Conservation (phyloP, 2,329 filamentous ascomycete genomes). For the Stachybotrys chlorohalonatus region DNA sequence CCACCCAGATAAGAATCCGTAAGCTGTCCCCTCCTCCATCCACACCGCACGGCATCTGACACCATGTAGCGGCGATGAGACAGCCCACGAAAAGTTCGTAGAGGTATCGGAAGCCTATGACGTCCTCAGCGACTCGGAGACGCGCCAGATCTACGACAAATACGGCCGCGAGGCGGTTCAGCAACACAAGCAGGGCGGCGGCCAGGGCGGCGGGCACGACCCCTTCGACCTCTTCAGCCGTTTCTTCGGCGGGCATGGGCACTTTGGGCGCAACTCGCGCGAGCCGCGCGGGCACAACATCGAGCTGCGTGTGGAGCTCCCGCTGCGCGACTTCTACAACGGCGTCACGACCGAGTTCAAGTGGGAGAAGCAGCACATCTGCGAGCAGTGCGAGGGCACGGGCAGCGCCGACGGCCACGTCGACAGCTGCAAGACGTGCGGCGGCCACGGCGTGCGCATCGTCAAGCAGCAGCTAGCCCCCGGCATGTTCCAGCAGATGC, state of each 20-base stretch:
- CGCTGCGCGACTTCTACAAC: slow-evolving; percentile 87
- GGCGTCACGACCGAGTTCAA: slow-evolving; percentile 79
- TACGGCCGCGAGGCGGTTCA: slow-evolving; percentile 88
- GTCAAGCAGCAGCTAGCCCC: slow-evolving; percentile 89
- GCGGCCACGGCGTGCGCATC: slow-evolving; percentile 74
- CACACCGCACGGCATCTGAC: not conserved
- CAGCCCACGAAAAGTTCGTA: slow-evolving; percentile 85
- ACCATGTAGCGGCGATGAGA: slow-evolving; percentile 61
- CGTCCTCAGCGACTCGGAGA: slow-evolving; percentile 68
- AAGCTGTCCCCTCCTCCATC: slow-evolving; percentile 25
- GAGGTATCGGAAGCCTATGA: slow-evolving; percentile 94
- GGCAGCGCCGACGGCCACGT: slow-evolving; percentile 77
- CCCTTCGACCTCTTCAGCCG: slow-evolving; percentile 94
- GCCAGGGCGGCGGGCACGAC: slow-evolving; percentile 60
- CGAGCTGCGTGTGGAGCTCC: slow-evolving; percentile 72
- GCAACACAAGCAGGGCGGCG: slow-evolving; percentile 65
- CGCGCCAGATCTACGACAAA: slow-evolving; percentile 85
- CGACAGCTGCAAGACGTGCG: slow-evolving; percentile 68
- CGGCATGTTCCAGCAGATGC: slow-evolving; percentile 97
- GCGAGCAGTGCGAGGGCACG: slow-evolving; percentile 79
- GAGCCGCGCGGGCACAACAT: slow-evolving; percentile 80
- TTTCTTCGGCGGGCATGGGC: slow-evolving; percentile 89
- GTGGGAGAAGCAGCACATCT: slow-evolving; percentile 92
- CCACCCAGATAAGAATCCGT: slow-evolving; percentile 98
- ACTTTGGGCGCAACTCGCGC: slow-evolving; percentile 64